phyloP scores from a whole-genome alignment of 2,329 filamentous ascomycete species.

The Ophiosphaerella korrae region DNA sequence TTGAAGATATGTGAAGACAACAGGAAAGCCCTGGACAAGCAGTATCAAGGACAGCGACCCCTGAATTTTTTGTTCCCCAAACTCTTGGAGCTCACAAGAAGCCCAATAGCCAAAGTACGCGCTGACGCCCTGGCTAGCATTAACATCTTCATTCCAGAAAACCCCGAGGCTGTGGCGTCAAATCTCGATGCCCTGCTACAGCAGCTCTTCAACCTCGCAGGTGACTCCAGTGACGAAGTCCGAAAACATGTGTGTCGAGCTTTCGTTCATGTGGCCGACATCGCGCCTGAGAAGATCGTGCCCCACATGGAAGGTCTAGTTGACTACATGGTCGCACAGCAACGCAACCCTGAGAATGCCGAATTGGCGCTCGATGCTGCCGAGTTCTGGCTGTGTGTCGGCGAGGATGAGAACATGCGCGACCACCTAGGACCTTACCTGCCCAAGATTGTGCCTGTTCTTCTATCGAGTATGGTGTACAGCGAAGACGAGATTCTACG shows the following conservation, averaged over 20 bases:
- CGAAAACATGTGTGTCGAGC: slow-evolving; percentile 91
- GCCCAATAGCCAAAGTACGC: slow-evolving; percentile 75
- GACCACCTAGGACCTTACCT: slow-evolving; percentile 77
- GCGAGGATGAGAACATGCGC: slow-evolving; percentile 83
- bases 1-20: slow-evolving; percentile 98
- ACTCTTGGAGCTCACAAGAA: slow-evolving; percentile 83
- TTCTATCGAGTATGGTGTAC: slow-evolving; percentile 95
- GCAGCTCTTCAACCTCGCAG: slow-evolving; percentile 79
- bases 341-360: slow-evolving; percentile 78
- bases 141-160: slow-evolving; percentile 88
- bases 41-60: slow-evolving; percentile 86
- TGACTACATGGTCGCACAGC: slow-evolving; percentile 90
- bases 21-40: slow-evolving; percentile 79
- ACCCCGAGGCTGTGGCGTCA: slow-evolving; percentile 79
- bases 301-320: slow-evolving; percentile 88
- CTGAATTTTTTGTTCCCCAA: slow-evolving; percentile 89
- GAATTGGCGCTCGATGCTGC: slow-evolving; percentile 92
- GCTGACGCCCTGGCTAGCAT: slow-evolving; percentile 80
- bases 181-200: slow-evolving; percentile 81
- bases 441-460: slow-evolving; percentile 82
- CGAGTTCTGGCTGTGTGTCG: slow-evolving; percentile 95
- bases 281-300: slow-evolving; percentile 84
- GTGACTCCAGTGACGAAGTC: slow-evolving; percentile 79
- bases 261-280: slow-evolving; percentile 90
- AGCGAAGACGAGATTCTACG: slow-evolving; percentile 89